phyloP scores from a whole-genome alignment of 768 basidiomycete genomes.

The Mycena galopus region DNA sequence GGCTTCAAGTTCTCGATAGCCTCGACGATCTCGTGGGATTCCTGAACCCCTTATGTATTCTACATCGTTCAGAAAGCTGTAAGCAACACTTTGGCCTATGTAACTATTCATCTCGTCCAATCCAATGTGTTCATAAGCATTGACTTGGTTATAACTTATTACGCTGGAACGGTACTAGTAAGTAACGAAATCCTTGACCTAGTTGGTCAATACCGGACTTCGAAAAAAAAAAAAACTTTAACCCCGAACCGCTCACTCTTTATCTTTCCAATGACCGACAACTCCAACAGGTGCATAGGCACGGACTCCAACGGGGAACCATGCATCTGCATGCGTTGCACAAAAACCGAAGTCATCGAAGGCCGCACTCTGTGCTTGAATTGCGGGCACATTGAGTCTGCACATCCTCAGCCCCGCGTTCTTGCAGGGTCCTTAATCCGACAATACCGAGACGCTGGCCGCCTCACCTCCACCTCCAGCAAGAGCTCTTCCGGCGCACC shows the following conservation, averaged over 20 bases:
- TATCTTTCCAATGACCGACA: background rate
- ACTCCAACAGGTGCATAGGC: background rate
- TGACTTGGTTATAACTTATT: too few species aligned
- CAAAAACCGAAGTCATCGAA: background rate
- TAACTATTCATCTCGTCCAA: too few species aligned
- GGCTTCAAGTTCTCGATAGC: too few species aligned
- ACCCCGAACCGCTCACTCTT: background rate
- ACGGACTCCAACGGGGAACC: background rate
- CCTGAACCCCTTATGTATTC: too few species aligned
- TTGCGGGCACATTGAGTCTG: constrained; percentile 12
- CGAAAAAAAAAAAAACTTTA: background rate
- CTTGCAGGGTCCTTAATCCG: background rate
- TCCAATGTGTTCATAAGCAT: too few species aligned
- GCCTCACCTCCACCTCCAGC: background rate
- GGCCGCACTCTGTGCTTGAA: background rate
- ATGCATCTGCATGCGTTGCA: constrained; percentile 9
- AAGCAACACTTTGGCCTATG: too few species aligned
- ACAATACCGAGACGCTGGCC: background rate
- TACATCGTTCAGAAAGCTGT: too few species aligned
- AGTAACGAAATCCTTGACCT: too few species aligned
- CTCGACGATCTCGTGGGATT: too few species aligned
- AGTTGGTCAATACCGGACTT: constrained; percentile 10
- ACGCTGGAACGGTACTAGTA: too few species aligned
- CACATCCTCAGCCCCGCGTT: background rate
- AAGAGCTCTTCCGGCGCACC: background rate